These are phyloP conservation scores for Catenaria anguillulae DNA, from an alignment of 371 early-diverging fungal genomes.

Conservation along the genomic window DNA sequence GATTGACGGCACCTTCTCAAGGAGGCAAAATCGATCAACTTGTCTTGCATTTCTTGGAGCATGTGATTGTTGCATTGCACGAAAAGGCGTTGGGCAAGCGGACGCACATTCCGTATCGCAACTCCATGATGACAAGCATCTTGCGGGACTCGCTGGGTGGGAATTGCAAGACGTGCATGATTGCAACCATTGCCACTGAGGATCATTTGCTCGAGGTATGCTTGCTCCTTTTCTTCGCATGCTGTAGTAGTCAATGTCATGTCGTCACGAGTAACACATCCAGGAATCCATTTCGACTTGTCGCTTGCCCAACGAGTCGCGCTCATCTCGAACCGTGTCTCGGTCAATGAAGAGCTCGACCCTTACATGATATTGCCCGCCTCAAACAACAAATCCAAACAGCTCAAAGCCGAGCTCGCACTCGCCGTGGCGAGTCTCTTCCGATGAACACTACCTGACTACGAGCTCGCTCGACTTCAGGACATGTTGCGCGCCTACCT, in stretches of 20 bases:
- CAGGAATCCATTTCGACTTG: constrained; percentile 44
- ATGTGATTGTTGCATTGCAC: constrained; percentile 51
- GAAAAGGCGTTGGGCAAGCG: constrained; percentile 29
- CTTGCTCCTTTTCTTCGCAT: not conserved
- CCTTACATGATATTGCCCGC: constrained; percentile 30
- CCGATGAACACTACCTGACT: constrained; percentile 28
- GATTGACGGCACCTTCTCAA: constrained; percentile 36
- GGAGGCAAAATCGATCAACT: constrained; percentile 54
- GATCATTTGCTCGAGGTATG: constrained; percentile 31
- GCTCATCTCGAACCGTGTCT: constrained; percentile 30
- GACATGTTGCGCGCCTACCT: constrained; percentile 26
- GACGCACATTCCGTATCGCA: constrained; percentile 51
- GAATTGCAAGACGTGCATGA: constrained; percentile 51
- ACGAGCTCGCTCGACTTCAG: constrained; percentile 26
- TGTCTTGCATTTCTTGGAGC: constrained; percentile 51
- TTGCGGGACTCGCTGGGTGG: constrained; percentile 53
- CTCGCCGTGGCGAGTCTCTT: constrained; percentile 31
- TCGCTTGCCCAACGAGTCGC: constrained; percentile 43
- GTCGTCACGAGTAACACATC: too few relatives aligned
- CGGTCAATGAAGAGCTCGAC: constrained; percentile 39
- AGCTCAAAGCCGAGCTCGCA: constrained; percentile 32
- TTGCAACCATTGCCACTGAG: constrained; percentile 41
- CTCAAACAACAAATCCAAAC: constrained; percentile 25
- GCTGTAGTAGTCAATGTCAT: too few relatives aligned
- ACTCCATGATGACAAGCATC: constrained; percentile 54